Conservation (phyloP, 2,329 filamentous ascomycete species). For the Beauveria sp. region DNA sequence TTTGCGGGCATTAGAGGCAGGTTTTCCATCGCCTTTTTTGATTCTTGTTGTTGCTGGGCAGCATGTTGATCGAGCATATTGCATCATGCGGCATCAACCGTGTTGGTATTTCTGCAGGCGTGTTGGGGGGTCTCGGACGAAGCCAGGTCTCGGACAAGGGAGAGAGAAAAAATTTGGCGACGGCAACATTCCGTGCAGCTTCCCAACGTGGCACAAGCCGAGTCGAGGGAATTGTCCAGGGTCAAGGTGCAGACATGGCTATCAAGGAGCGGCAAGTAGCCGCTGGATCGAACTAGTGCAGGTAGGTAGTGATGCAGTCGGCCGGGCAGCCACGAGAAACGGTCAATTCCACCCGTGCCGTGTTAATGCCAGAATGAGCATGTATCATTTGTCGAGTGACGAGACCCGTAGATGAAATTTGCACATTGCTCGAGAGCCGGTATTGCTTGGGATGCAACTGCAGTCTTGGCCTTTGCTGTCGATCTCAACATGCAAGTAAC, state of each 20-base stretch:
- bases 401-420: neutral
- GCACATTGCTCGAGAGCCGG: neutral
- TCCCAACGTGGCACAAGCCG: neutral
- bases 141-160: no score
- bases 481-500: neutral
- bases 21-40: neutral
- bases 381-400: neutral
- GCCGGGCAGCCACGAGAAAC: no score
- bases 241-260: neutral
- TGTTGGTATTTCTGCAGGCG: neutral
- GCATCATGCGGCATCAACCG: neutral
- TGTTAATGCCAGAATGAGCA: no score
- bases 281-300: no score
- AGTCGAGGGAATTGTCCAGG: neutral
- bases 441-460: neutral
- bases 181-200: conserved; percentile 1
- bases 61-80: neutral
- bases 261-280: neutral
- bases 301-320: no score
- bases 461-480: neutral
- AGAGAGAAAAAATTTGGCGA: neutral
- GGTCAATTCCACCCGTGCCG: no score
- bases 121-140: no score
- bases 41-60: neutral
- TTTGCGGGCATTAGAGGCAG: neutral